These are phyloP conservation scores for Castanea mollissima DNA, from an alignment of 306 rosid species.

Conservation along the genomic window DNA sequence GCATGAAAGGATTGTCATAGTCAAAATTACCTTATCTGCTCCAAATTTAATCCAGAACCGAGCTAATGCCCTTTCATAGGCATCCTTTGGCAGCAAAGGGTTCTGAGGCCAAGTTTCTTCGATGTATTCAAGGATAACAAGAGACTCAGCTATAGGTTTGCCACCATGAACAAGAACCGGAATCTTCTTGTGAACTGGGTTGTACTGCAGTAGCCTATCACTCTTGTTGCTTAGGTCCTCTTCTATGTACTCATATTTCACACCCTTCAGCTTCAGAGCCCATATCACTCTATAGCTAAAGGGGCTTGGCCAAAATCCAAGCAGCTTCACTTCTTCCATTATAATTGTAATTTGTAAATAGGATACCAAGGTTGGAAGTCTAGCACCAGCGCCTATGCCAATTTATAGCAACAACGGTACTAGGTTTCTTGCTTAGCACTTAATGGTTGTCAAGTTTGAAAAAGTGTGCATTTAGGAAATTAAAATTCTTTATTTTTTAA, in stretches of 20 bases:
- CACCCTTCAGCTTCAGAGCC: slow-evolving; percentile 39
- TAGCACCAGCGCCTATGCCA: too few relatives aligned
- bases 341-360: too few relatives aligned
- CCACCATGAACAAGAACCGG: slow-evolving; percentile 54
- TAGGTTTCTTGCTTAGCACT: too few relatives aligned
- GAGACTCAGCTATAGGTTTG: slow-evolving; percentile 42
- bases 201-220: slow-evolving; percentile 31
- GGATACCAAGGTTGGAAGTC: too few relatives aligned
- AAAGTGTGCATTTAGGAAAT: too few relatives aligned
- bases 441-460: too few relatives aligned
- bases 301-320: slow-evolving; percentile 10
- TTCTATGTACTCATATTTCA: slow-evolving; percentile 37
- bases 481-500: too few relatives aligned
- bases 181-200: slow-evolving; percentile 48
- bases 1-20: too few relatives aligned
- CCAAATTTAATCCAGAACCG: slow-evolving; percentile 34
- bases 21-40: slow-evolving; percentile 32
- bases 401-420: too few relatives aligned
- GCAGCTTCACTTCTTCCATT: slow-evolving; percentile 26
- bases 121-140: slow-evolving; percentile 46
- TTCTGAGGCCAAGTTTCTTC: slow-evolving; percentile 37
- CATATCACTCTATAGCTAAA: too few relatives aligned
- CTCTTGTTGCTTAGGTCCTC: slow-evolving; percentile 48
- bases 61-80: slow-evolving; percentile 31
- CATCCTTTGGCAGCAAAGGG: slow-evolving; percentile 29